Evolutionary conservation across 176 grass and related monocot genomes (phyloP).

Genomic region (Dactylis glomerata): DNA sequence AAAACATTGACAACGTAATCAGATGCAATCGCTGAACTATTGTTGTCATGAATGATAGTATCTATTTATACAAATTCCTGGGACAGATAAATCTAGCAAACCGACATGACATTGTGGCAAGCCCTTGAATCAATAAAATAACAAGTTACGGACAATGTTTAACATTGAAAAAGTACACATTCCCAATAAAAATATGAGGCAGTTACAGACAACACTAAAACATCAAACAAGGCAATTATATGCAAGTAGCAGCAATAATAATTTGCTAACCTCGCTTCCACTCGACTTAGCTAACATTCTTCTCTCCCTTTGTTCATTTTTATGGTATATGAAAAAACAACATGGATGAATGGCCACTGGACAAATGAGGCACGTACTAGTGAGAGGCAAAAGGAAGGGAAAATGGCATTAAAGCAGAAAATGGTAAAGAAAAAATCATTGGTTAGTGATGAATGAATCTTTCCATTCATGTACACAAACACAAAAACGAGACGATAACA

Average conservation of each 20-base stretch:
- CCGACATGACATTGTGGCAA: background rate
- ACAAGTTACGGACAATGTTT: background rate
- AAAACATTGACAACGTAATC: background rate
- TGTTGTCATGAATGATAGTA: background rate
- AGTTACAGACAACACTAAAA: background rate
- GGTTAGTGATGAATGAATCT: slow-evolving; percentile 9
- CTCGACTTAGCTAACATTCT: background rate
- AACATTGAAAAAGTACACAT: background rate
- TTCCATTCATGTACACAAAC: background rate
- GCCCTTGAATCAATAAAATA: background rate
- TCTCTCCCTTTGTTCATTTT: background rate
- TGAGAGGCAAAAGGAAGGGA: background rate
- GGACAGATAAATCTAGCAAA: background rate
- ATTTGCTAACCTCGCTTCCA: background rate
- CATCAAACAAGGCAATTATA: background rate
- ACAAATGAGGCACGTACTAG: background rate
- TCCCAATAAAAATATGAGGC: background rate
- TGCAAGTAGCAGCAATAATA: background rate
- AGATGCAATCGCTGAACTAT: background rate
- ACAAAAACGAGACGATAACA: background rate
- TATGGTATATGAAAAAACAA: background rate
- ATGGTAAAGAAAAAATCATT: background rate
- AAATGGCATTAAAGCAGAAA: background rate
- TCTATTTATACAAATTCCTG: background rate
- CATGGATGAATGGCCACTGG: background rate